Base-by-base conservation (phyloP, 2,329 filamentous ascomycete genomes). In the Penicillium freii region DNA sequence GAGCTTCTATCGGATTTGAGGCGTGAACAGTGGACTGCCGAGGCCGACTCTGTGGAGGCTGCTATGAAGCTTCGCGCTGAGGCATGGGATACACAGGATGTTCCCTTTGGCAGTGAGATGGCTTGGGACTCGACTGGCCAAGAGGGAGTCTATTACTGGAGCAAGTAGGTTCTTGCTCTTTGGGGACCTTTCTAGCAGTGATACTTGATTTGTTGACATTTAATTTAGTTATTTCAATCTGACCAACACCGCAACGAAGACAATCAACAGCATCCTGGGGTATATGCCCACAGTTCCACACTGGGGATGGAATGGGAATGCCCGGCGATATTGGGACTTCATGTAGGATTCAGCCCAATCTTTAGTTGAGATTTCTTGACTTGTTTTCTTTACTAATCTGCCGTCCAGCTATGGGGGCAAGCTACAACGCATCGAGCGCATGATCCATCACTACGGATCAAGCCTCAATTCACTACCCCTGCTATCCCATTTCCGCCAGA, bases 51-150 rank as follows among this genome's bases (percentile, higher is more conserved):
- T 27, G 17, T 27, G 10, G 47, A 49, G 17, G 34, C 31, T 49
- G 47, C 23, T 29, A 49, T 49, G 47, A 49, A 49, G 33, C 47
- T 68, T 4, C 77, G 84, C 1, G 81, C 82, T 1, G 59, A 74
- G 3, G 64, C 71, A 1, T 87, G 84, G 84, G 68, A 80, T n/a
- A 71, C 71, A 0, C 70, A 81, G 51, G 74, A 76, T 8, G 79
- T 82, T 5, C 84, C 84, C 0, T 87, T 80, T 58, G 84, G 83
- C 0, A 84, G 81, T 50, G 84, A 86, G 66, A 83, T 84, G 81
- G 80, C 83, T 0, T 87, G 84, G 84, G 84, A 87, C 56, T 84
- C 80, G 0, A 86, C 84, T 0, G 83, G 82, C 0, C 83, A 87
- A 60, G 84, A 87, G 65, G 83, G 83, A 0, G 81, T 86, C 0